Conservation (phyloP, 1,284 basidiomycete genomes). For the Cryptococcus sp. region DNA sequence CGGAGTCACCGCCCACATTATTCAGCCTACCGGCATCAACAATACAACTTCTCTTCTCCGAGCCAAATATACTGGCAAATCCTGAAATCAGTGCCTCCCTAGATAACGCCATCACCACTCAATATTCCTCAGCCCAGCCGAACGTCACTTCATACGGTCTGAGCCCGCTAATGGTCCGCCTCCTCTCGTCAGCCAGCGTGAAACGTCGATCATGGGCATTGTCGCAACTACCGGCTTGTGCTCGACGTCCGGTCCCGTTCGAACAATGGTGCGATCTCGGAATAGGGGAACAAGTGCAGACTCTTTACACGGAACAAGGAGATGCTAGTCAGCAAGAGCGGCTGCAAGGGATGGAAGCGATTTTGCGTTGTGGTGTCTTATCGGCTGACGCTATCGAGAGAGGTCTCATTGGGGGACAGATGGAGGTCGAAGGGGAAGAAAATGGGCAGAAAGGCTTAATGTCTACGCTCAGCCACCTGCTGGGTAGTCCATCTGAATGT, state of each 20-base stretch:
- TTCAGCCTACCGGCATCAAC: conserved; percentile 51
- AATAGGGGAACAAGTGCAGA: conserved; percentile 26
- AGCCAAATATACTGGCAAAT: conserved; percentile 59
- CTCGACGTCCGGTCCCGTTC: conserved; percentile 22
- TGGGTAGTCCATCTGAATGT: conserved; percentile 24
- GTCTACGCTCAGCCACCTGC: conserved; percentile 45
- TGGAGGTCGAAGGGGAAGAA: conserved; percentile 3
- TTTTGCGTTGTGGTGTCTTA: conserved; percentile 23
- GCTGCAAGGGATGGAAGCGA: conserved; percentile 18
- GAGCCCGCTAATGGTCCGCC: conserved; percentile 20
- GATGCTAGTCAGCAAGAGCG: conserved; percentile 6
- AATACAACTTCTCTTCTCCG: conserved; percentile 64
- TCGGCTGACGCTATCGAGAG: conserved; percentile 23
- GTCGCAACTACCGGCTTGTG: conserved; percentile 15
- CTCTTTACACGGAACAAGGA: conserved; percentile 12
- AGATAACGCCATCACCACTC: conserved; percentile 16
- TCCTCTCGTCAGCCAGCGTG: conserved; percentile 18
- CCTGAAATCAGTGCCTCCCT: conserved; percentile 49
- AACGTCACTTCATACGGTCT: conserved; percentile 20
- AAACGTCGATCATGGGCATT: conserved; percentile 25
- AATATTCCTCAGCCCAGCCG: conserved; percentile 3
- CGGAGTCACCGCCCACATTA: conserved; percentile 37
- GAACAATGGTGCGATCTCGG: conserved; percentile 30
- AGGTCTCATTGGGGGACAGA: conserved; percentile 28
- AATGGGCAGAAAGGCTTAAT: conserved; percentile 17